phyloP scores from a whole-genome alignment of 257 asterid species.

The Scutellaria galericulata region DNA sequence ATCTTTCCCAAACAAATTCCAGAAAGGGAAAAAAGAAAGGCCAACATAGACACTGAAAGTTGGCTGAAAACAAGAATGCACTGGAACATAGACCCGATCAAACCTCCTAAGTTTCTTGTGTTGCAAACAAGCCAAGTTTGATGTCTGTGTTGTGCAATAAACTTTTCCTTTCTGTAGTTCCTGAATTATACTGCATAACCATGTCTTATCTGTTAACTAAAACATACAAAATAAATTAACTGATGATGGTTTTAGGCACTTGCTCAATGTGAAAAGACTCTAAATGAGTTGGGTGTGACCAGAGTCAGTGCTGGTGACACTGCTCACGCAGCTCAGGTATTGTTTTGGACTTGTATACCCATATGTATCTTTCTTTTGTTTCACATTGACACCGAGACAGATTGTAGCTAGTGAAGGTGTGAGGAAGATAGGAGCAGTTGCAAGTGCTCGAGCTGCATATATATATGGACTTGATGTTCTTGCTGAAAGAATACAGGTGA shows the following conservation, averaged over 20 bases:
- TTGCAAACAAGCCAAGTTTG: too few relatives aligned
- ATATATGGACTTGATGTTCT: conserved; percentile 88
- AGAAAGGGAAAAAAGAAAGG: too few relatives aligned
- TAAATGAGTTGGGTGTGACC: conserved; percentile 63
- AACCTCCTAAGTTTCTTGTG: too few relatives aligned
- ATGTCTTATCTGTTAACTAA: not conserved
- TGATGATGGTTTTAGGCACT: conserved; percentile 65
- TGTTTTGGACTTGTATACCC: conserved; percentile 10
- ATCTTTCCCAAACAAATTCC: too few relatives aligned
- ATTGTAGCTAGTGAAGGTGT: conserved; percentile 61
- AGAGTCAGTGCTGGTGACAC: conserved; percentile 67
- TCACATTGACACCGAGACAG: conserved; percentile 54
- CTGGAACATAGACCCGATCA: too few relatives aligned
- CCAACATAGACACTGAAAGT: too few relatives aligned
- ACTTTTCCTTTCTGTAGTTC: conserved; percentile 6
- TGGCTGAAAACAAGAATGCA: too few relatives aligned
- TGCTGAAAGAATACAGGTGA: conserved; percentile 82
- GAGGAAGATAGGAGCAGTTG: conserved; percentile 84
- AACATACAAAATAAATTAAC: not conserved
- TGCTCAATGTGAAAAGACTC: conserved; percentile 64
- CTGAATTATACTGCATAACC: not conserved
- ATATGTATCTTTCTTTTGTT: not conserved
- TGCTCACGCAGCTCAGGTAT: conserved; percentile 94
- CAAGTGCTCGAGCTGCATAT: conserved; percentile 86
- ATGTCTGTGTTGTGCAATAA: too few relatives aligned